Percentiles rank a stretch among this genome's conserved stretches.
Evolutionary conservation across 768 basidiomycete species (phyloP).

Genomic region (Mycena olivaceomarginata): DNA sequence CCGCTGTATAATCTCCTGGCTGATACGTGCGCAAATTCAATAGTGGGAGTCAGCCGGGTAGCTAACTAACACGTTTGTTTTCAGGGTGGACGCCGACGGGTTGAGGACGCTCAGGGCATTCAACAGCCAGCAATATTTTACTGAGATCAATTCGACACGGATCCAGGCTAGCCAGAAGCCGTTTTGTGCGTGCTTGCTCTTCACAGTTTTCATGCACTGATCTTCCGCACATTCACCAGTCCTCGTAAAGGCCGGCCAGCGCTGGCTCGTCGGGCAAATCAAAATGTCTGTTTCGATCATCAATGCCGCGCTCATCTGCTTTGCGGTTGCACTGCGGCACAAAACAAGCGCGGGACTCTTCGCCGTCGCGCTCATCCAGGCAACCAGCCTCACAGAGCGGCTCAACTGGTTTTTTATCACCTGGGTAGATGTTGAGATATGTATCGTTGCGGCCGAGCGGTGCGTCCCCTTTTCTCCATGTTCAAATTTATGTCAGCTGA

Average conservation of each 20-base stretch:
- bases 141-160: conserved; percentile 24
- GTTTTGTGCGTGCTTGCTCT: conserved; percentile 9
- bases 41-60: too few species aligned
- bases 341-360: conserved; percentile 21
- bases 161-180: conserved; percentile 29
- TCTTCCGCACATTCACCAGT: neutral
- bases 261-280: conserved; percentile 26
- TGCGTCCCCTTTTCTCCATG: neutral
- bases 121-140: conserved; percentile 22
- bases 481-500: neutral
- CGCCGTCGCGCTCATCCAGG: conserved; percentile 31
- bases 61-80: too few species aligned
- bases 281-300: conserved; percentile 30
- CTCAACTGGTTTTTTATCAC: conserved; percentile 34
- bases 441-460: conserved; percentile 32
- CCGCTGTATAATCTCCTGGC: conserved; percentile 26
- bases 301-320: conserved; percentile 27
- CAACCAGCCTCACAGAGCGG: conserved; percentile 29
- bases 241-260: conserved; percentile 28
- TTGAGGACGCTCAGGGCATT: conserved; percentile 23
- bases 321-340: conserved; percentile 22
- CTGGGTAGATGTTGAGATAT: conserved; percentile 33
- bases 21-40: conserved; percentile 13
- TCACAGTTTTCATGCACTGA: neutral
- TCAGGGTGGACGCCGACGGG: conserved; percentile 24